These are phyloP conservation scores for Ceratocystis destructans DNA, from an alignment of 2,329 filamentous ascomycete species.

Conservation along the genomic window DNA sequence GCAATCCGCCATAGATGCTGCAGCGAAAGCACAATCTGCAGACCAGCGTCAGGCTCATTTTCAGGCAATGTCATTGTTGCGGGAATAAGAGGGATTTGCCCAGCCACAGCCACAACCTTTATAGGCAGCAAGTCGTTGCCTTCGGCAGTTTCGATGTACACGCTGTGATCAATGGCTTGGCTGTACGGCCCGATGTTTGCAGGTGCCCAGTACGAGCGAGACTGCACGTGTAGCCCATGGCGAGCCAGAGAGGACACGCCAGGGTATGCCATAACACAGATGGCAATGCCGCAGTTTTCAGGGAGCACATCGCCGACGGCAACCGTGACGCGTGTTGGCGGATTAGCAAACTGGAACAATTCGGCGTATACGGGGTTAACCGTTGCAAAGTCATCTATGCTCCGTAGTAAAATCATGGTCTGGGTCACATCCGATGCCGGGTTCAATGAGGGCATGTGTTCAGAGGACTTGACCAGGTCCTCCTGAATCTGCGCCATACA, in stretches of 20 bases:
- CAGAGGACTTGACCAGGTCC: conserved; percentile 27
- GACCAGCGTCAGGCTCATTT: conserved; percentile 25
- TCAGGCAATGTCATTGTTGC: conserved; percentile 54
- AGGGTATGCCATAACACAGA: conserved; percentile 37
- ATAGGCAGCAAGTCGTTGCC: conserved; percentile 50
- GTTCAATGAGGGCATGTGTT: conserved; percentile 23
- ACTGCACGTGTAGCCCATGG: conserved; percentile 74
- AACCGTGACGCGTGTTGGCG: conserved; percentile 72
- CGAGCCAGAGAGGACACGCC: conserved; percentile 27
- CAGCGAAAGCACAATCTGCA: conserved; percentile 57
- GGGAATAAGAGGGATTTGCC: conserved; percentile 81
- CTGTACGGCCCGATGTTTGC: conserved; percentile 97
- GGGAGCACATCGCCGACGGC: conserved; percentile 59
- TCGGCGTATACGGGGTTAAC: conserved; percentile 65
- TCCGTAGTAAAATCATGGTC: conserved; percentile 55
- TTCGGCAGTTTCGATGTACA: conserved; percentile 22
- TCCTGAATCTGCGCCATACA: conserved; percentile 34
- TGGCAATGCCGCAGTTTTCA: conserved; percentile 41
- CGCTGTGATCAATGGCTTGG: conserved; percentile 55
- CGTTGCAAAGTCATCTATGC: conserved; percentile 63
- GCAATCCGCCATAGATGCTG: conserved; percentile 87
- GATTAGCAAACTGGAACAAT: conserved; percentile 64
- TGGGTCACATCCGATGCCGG: conserved; percentile 36
- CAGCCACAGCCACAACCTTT: conserved; percentile 54
- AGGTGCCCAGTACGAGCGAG: conserved; percentile 89